A percentile compares a stretch with the other conserved stretches of the same genome.
These are phyloP conservation scores for Inga oerstediana DNA, from an alignment of 306 rosid species.

Conservation along the genomic window DNA sequence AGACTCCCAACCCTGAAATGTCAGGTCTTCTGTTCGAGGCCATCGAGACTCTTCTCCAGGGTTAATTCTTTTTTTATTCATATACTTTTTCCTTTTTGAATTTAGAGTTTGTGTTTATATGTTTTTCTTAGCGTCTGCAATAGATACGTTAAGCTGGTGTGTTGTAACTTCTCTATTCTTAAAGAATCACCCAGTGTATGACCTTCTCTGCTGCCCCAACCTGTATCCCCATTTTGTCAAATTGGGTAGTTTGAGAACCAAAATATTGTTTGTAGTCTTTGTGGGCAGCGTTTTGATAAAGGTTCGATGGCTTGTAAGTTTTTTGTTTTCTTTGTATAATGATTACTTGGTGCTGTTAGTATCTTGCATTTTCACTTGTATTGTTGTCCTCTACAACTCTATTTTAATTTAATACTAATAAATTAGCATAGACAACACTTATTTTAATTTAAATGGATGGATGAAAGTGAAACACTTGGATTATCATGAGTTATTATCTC, in stretches of 20 bases:
- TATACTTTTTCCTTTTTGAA: slow-evolving; percentile 13
- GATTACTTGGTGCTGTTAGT: slow-evolving; percentile 26
- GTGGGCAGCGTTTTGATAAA: slow-evolving; percentile 32
- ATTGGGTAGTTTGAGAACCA: slow-evolving; percentile 8
- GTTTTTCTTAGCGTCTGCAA: slow-evolving; percentile 41
- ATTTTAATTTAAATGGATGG: background rate
- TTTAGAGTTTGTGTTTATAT: slow-evolving; percentile 36
- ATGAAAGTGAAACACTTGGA: background rate
- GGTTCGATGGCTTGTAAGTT: slow-evolving; percentile 38
- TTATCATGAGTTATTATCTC: background rate
- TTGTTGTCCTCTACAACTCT: background rate
- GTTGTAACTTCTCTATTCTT: slow-evolving; percentile 24
- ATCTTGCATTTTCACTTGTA: slow-evolving; percentile 17
- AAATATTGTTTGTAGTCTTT: slow-evolving; percentile 21
- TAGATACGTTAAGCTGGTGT: slow-evolving; percentile 36
- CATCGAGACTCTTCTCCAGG: slow-evolving; percentile 72
- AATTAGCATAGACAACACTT: background rate
- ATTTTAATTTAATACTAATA: background rate
- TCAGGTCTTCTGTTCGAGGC: slow-evolving; percentile 84
- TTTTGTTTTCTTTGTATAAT: slow-evolving; percentile 33
- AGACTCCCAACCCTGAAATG: slow-evolving; percentile 89
- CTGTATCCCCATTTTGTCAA: slow-evolving; percentile 23
- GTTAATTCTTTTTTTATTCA: slow-evolving; percentile 38
- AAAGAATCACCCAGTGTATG: slow-evolving; percentile 19
- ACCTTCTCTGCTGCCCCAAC: slow-evolving; percentile 30